Conservation (phyloP, 345 rosid genomes). For the Brassica cretica region DNA sequence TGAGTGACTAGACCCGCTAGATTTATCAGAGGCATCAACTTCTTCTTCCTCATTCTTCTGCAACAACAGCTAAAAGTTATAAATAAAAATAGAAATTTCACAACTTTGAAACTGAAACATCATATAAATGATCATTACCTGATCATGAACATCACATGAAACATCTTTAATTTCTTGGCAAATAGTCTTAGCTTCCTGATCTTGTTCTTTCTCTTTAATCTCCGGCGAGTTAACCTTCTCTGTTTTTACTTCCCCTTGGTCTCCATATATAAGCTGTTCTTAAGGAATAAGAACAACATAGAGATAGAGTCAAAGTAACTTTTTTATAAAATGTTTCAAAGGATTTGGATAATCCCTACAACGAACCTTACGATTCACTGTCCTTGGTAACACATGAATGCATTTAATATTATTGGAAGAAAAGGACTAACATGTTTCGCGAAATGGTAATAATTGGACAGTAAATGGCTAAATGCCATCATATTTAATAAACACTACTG, state of each 20-base stretch:
- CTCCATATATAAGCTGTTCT: slow-evolving; percentile 44
- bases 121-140: slow-evolving; percentile 5
- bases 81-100: background rate
- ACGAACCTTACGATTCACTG: slow-evolving; percentile 49
- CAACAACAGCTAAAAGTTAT: background rate
- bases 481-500: slow-evolving; percentile 21
- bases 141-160: slow-evolving; percentile 21
- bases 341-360: background rate
- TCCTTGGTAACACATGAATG: slow-evolving; percentile 41
- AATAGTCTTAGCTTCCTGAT: background rate
- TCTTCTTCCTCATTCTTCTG: slow-evolving; percentile 39
- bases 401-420: slow-evolving; percentile 37
- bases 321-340: background rate
- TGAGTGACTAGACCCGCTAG: slow-evolving; percentile 54
- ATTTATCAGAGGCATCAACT: slow-evolving; percentile 40
- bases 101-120: slow-evolving; percentile 6
- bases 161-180: slow-evolving; percentile 34
- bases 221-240: slow-evolving; percentile 10
- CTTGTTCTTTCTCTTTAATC: slow-evolving; percentile 8
- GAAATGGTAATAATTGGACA: slow-evolving; percentile 36
- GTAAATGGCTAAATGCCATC: slow-evolving; percentile 41
- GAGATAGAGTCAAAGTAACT: no score
- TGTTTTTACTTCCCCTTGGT: slow-evolving; percentile 18
- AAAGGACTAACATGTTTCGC: slow-evolving; percentile 11
- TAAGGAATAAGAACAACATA: background rate